Evolutionary conservation across 2,329 filamentous ascomycete genomes (phyloP).

Genomic region (Magnaporthales sp.): DNA sequence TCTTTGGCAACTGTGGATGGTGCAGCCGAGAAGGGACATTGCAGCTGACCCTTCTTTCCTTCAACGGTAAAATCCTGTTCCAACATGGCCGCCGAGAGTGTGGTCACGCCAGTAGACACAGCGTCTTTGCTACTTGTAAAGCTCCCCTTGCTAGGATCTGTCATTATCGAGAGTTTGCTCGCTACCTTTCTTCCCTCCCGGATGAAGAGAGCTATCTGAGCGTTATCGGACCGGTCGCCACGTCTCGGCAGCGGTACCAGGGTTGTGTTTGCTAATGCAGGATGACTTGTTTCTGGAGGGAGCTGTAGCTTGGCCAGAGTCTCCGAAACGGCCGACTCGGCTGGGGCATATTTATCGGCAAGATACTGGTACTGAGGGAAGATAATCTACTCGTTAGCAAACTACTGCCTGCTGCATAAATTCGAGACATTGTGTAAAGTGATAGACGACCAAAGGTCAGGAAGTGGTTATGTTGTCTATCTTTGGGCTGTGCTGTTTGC

Average conservation of each 20-base stretch:
- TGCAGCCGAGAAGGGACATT: slow-evolving; percentile 66
- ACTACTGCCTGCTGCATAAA: background rate
- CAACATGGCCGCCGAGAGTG: slow-evolving; percentile 52
- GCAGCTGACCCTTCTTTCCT: slow-evolving; percentile 69
- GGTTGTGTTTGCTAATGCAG: slow-evolving; percentile 36
- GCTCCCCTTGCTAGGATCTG: slow-evolving; percentile 41
- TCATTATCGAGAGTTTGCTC: slow-evolving; percentile 38
- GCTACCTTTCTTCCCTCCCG: slow-evolving; percentile 54
- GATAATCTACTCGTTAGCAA: background rate
- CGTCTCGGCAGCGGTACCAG: slow-evolving; percentile 47
- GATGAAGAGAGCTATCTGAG: slow-evolving; percentile 54
- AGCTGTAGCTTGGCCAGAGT: slow-evolving; percentile 59
- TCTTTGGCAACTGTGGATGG: slow-evolving; percentile 13
- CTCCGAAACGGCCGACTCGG: slow-evolving; percentile 56
- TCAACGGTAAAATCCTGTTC: slow-evolving; percentile 88
- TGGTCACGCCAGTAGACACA: slow-evolving; percentile 39
- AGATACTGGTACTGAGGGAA: slow-evolving; percentile 49
- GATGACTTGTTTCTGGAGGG: slow-evolving; percentile 40
- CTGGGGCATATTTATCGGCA: slow-evolving; percentile 59
- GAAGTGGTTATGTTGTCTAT: slow-evolving; percentile 46
- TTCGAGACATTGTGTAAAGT: slow-evolving; percentile 11
- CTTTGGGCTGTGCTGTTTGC: slow-evolving; percentile 36
- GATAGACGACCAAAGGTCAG: slow-evolving; percentile 22
- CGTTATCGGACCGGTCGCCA: slow-evolving; percentile 32
- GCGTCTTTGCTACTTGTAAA: slow-evolving; percentile 37